These are phyloP conservation scores for Malus sylvestris DNA, from an alignment of 306 rosid species.

Conservation along the genomic window DNA sequence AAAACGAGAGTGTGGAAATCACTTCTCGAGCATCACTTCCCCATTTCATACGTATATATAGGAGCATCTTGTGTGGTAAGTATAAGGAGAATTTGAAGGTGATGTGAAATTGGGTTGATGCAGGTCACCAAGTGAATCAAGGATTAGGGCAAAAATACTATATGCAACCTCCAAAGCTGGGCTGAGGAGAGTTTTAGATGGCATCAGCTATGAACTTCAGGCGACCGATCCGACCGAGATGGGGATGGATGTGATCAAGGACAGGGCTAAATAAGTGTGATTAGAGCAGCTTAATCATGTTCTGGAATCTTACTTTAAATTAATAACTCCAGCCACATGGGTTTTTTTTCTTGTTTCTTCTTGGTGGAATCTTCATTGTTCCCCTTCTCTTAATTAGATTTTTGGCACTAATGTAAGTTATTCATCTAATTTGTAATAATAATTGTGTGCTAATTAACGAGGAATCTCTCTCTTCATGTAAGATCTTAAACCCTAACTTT, in stretches of 20 bases:
- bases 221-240: slow-evolving; percentile 98
- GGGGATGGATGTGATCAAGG: slow-evolving; percentile 78
- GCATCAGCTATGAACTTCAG: slow-evolving; percentile 82
- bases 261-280: slow-evolving; percentile 40
- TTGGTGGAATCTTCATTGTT: slow-evolving; percentile 10
- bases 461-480: slow-evolving; percentile 1
- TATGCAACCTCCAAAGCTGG: slow-evolving; percentile 97
- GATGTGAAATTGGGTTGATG: neutral
- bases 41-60: neutral
- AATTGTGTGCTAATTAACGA: slow-evolving; percentile 28
- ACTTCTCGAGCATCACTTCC: neutral
- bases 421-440: slow-evolving; percentile 32
- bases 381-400: slow-evolving; percentile 7
- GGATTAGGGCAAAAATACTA: slow-evolving; percentile 90
- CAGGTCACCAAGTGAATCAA: slow-evolving; percentile 93
- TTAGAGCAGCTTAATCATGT: slow-evolving; percentile 10
- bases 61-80: neutral
- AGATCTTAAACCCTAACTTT: neutral
- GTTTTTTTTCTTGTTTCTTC: neutral
- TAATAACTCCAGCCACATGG: slow-evolving; percentile 34
- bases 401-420: slow-evolving; percentile 25
- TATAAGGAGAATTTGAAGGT: neutral
- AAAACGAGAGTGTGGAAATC: neutral
- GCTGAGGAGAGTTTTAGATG: slow-evolving; percentile 85
- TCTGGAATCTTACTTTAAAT: slow-evolving; percentile 18